Base-by-base conservation (phyloP, 768 basidiomycete species). In the Agaricus bisporus region DNA sequence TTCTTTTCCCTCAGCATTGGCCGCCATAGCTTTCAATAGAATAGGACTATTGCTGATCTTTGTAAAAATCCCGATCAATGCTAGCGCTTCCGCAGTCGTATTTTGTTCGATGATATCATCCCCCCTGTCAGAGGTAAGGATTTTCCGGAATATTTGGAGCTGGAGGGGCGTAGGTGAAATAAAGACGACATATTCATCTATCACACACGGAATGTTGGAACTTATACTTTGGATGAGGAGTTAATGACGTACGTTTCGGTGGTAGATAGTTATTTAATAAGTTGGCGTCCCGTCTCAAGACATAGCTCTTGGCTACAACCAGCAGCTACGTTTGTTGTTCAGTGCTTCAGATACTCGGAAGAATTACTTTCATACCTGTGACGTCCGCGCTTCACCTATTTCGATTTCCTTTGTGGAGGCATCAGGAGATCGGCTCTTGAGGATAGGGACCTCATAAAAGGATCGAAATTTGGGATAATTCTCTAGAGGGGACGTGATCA, bases 171-270 rank as follows among this genome's bases (percentile, higher is more conserved):
- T 94, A 0, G 97, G 95, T 5, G 85, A 84, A 28, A 97, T 77
- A 66, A 98, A 98, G n/a, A 98, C 85, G n/a, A 95, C 88, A 64
- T 95, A 98, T 82, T 99, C 97, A 64, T 90, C 95, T 98, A 58
- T 7, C 22, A 50, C 26, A 45, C 15, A 41, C 11, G 35, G 47
- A 8, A 37, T 57, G 26, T 55, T 38, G 6, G 50, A 43, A 29
- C 3, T 29, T 22, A 37, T 17, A 20, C 15, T 26, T 14, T 26
- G 36, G 50, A 26, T 8, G 32, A 35, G 28, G 15, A 45, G 17
- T 32, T 29, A 41, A 11, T 25, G 5, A 67, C 86, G 56, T 54
- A 97, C 95, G 75, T 73, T 97, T 97, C 1, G 97, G 93, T 9
- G 95, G 95, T 18, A 99, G 70, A 65, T 88, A 90, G 57, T 85